Evolutionary conservation across 2,329 filamentous ascomycete genomes (phyloP), one percentile per base, ranked within the genome.

Genomic region (Ophiocordyceps camponoti-floridani): DNA sequence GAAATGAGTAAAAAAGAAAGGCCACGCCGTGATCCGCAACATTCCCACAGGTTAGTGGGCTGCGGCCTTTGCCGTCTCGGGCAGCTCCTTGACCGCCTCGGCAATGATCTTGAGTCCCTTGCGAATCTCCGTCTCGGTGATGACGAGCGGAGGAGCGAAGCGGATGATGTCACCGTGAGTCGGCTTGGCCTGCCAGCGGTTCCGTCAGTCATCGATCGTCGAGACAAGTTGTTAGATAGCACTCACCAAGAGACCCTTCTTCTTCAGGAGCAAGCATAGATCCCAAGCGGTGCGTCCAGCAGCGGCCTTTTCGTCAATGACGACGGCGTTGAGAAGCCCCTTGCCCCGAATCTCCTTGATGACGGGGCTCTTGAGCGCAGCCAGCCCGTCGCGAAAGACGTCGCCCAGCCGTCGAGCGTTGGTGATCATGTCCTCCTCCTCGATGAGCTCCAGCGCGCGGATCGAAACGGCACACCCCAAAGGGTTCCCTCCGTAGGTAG

Each of bases 131-230:
- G 81, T 75, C 57, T 96, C 87, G 26, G 81, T 87, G 56, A 98
- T 96, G 51, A 98, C 87, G 45, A 98, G 70, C 18, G 91, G 91
- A 42, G 91, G 91, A n/a, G 91, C 91, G 49, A 98, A 82, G 47
- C 91, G 84, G 60, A 98, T 98, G 62, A 98, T 96, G 65, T 96
- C 95, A 58, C 94, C 82, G 64, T 98, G 91, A 7, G 91, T 98
- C 28, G 91, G 91, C 75, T 98, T 98, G 56, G 91, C 91, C 86
- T 94, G 60, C 35, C 33, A 10, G 4, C 23, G 28, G 28, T 30
- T 16, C 7, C 14, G 35, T 37, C 26, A 28, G 16, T 14, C 23
- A 31, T 33, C 11, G 44, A 33, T 37, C 27, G 10, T 18, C 9
- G 31, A 40, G 40, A 19, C 26, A 26, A 8, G 27, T 4, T 12